phyloP scores from a whole-genome alignment of 306 rosid species.

The Castanea sativa region DNA sequence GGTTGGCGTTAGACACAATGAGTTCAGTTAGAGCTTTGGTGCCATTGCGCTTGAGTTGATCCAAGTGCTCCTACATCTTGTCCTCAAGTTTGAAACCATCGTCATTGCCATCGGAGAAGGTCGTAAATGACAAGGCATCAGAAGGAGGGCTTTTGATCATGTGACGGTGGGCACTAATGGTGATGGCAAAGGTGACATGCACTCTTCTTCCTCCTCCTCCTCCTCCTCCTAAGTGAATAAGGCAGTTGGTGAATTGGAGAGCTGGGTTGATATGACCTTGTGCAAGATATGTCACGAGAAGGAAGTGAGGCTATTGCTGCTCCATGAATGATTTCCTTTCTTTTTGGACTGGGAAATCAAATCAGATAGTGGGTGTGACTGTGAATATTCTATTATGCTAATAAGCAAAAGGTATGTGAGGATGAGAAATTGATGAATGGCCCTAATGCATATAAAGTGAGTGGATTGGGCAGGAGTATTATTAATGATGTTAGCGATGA shows the following conservation, averaged over 20 bases:
- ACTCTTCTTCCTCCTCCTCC: not conserved
- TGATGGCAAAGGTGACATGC: slow-evolving; percentile 35
- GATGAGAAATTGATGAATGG: too few relatives aligned
- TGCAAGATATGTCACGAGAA: slow-evolving; percentile 32
- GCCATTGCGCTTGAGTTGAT: slow-evolving; percentile 32
- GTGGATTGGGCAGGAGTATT: too few relatives aligned
- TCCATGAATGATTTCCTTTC: too few relatives aligned
- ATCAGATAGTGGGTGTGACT: too few relatives aligned
- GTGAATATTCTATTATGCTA: too few relatives aligned
- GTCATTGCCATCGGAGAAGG: slow-evolving; percentile 50
- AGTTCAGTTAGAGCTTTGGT: slow-evolving; percentile 10
- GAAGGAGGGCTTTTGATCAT: slow-evolving; percentile 12
- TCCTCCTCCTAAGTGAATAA: slow-evolving; percentile 4
- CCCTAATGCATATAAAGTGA: too few relatives aligned
- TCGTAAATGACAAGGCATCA: not conserved
- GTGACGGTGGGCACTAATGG: slow-evolving; percentile 19
- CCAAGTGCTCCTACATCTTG: not conserved
- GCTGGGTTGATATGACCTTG: slow-evolving; percentile 59
- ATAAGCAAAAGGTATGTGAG: too few relatives aligned
- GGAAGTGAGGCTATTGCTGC: slow-evolving; percentile 23
- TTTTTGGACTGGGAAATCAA: too few relatives aligned
- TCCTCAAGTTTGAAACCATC: not conserved
- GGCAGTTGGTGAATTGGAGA: slow-evolving; percentile 40
- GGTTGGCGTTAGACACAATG: slow-evolving; percentile 6
- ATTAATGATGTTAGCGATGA: too few relatives aligned